These are phyloP conservation scores for Monosporascus sp. DNA, from an alignment of 2,329 filamentous ascomycete species.

Conservation along the genomic window DNA sequence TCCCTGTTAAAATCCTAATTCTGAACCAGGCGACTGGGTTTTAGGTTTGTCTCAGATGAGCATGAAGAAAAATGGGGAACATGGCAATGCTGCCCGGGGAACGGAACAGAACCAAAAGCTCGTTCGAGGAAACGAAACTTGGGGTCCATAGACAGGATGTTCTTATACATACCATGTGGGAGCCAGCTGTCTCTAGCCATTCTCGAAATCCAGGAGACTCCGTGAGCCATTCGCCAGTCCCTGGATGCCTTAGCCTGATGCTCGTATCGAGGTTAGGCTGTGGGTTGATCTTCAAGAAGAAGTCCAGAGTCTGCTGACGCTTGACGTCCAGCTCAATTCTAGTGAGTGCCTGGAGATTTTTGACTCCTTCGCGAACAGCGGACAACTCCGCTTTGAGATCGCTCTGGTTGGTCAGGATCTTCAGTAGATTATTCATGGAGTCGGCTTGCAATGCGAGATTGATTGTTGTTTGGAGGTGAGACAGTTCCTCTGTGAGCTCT, in stretches of 20 bases:
- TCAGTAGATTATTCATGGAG: slow-evolving; percentile 9
- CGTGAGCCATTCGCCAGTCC: slow-evolving; percentile 18
- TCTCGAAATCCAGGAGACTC: slow-evolving; percentile 8
- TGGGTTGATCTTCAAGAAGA: slow-evolving; percentile 18
- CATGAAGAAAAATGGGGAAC: no score
- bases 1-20: background rate
- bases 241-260: slow-evolving; percentile 15
- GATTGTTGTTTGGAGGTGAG: slow-evolving; percentile 14
- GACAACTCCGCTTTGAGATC: background rate
- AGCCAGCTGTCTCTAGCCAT: slow-evolving; percentile 13
- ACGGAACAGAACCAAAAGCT: no score
- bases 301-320: slow-evolving; percentile 9
- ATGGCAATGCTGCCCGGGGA: no score
- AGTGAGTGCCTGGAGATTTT: slow-evolving; percentile 12
- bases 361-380: background rate
- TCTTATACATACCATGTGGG: background rate
- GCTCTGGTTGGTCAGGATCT: slow-evolving; percentile 3
- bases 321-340: slow-evolving; percentile 10
- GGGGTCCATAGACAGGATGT: no score
- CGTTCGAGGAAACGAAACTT: no score
- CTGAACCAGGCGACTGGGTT: no score
- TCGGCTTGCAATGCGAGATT: slow-evolving; percentile 16
- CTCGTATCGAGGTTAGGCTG: slow-evolving; percentile 16
- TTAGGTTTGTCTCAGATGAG: no score
- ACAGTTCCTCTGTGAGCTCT: slow-evolving; percentile 14